Percentiles rank a stretch among this genome's conserved stretches.
Evolutionary conservation across 2,329 filamentous ascomycete genomes (phyloP).

Genomic region (Ceratocystis harringtonii): DNA sequence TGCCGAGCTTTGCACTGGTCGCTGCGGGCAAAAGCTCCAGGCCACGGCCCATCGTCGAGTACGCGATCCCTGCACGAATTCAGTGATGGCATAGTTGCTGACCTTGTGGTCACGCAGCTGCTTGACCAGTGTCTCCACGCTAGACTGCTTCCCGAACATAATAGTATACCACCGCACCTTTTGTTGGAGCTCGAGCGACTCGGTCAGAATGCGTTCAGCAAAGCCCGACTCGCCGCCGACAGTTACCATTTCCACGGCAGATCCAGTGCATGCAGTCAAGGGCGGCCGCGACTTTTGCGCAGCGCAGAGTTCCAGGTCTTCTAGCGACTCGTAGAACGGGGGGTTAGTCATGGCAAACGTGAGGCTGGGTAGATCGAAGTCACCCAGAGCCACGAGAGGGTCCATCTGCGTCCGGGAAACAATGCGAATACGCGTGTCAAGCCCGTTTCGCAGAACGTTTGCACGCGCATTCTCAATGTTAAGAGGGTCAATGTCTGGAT

Average conservation of each 20-base stretch:
- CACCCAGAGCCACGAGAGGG: conserved; percentile 48
- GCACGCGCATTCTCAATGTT: conserved; percentile 49
- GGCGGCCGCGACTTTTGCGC: conserved; percentile 51
- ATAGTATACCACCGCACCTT: conserved; percentile 75
- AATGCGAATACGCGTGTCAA: conserved; percentile 50
- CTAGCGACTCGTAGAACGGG: conserved; percentile 70
- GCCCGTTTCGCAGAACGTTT: conserved; percentile 53
- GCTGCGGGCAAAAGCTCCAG: conserved; percentile 62
- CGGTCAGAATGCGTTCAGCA: conserved; percentile 52
- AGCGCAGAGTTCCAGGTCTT: conserved; percentile 53
- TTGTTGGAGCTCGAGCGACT: conserved; percentile 45
- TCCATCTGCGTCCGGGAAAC: conserved; percentile 37
- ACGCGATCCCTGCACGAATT: conserved; percentile 60
- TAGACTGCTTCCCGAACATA: conserved; percentile 73
- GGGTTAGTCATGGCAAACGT: conserved; percentile 92
- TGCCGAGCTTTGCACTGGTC: conserved; percentile 40
- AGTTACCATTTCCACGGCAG: conserved; percentile 73
- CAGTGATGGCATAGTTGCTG: conserved; percentile 67
- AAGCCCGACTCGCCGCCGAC: conserved; percentile 65
- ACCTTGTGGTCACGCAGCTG: conserved; percentile 42
- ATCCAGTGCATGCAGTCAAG: conserved; percentile 60
- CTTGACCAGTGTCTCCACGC: conserved; percentile 47
- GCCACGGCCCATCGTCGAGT: conserved; percentile 78
- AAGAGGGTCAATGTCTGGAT: conserved; percentile 55
- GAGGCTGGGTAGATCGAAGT: conserved; percentile 35